Conservation (phyloP, 1,284 basidiomycete species). For the Laetiporus sulphureus region DNA sequence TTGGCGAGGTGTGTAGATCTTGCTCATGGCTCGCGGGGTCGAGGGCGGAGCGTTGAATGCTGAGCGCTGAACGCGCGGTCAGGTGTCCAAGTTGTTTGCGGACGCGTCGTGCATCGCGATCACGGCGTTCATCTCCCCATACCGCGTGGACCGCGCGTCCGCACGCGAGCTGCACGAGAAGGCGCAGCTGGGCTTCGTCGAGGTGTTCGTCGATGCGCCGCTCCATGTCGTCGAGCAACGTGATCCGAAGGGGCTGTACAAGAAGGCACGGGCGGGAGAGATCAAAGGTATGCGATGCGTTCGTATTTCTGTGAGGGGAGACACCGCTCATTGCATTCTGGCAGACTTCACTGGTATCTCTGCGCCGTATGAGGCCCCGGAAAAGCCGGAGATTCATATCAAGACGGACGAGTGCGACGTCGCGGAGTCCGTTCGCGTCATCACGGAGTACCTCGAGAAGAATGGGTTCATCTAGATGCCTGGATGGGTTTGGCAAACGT, state of each 20-base stretch:
- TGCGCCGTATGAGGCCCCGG: constrained; percentile 93
- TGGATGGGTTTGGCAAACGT: neutral
- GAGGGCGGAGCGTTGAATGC: neutral
- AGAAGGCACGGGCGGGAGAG: constrained; percentile 92
- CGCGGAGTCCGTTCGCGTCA: constrained; percentile 72
- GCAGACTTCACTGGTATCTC: constrained; percentile 98
- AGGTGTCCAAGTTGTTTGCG: constrained; percentile 94
- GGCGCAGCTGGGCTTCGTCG: constrained; percentile 77
- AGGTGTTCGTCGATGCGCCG: constrained; percentile 94
- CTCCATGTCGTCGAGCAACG: constrained; percentile 84
- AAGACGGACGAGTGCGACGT: constrained; percentile 82
- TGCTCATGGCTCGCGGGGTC: neutral
- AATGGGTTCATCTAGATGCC: constrained; percentile 47
- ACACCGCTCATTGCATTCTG: neutral
- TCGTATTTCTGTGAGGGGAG: too few relatives aligned
- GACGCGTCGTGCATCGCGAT: constrained; percentile 82
- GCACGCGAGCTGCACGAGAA: constrained; percentile 82
- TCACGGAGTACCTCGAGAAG: constrained; percentile 76
- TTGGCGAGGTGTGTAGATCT: constrained; percentile 73
- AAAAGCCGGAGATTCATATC: constrained; percentile 87
- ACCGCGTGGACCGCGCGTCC: constrained; percentile 78
- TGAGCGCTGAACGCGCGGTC: constrained; percentile 3
- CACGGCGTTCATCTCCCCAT: constrained; percentile 99
- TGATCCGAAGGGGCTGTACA: constrained; percentile 98
- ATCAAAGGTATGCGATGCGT: constrained; percentile 96